These are phyloP conservation scores for Tylopilus plumbeoviolaceoides DNA, from an alignment of 768 basidiomycete species.

Conservation along the genomic window DNA sequence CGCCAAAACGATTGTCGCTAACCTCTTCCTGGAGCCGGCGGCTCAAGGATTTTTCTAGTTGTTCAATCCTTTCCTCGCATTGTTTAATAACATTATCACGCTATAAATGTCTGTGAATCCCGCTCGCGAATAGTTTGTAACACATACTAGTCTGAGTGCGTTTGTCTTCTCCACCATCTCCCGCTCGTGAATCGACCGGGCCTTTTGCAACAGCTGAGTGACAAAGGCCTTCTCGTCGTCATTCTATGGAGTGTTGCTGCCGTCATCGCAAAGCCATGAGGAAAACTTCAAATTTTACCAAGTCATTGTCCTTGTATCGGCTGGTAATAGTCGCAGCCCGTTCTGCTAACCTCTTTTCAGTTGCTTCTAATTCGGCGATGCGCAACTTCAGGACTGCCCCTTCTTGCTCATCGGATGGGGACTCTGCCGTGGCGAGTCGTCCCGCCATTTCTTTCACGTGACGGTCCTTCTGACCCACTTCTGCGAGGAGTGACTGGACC, in stretches of 20 bases:
- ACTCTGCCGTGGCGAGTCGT: conserved; percentile 22
- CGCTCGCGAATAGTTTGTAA: not conserved
- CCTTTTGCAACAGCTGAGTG: conserved; percentile 39
- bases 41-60: conserved; percentile 45
- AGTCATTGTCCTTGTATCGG: conserved; percentile 43
- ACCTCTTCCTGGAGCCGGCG: conserved; percentile 39
- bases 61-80: conserved; percentile 41
- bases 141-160: conserved; percentile 49
- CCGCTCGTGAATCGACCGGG: conserved; percentile 48
- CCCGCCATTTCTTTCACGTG: conserved; percentile 18
- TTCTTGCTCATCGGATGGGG: conserved; percentile 26
- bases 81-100: conserved; percentile 45
- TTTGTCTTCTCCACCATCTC: conserved; percentile 51
- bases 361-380: conserved; percentile 25
- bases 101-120: conserved; percentile 26
- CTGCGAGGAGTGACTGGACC: conserved; percentile 18
- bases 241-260: conserved; percentile 32
- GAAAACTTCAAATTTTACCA: conserved; percentile 36
- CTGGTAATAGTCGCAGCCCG: conserved; percentile 26
- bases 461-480: conserved; percentile 21
- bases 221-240: conserved; percentile 50
- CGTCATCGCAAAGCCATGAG: conserved; percentile 10
- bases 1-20: conserved; percentile 10
- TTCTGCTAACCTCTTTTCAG: conserved; percentile 25
- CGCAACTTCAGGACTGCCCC: conserved; percentile 16